A percentile compares a stretch with the other conserved stretches of the same genome.
Conservation (phyloP, 164 flowering plant genomes). For the Stephania cephalantha region DNA sequence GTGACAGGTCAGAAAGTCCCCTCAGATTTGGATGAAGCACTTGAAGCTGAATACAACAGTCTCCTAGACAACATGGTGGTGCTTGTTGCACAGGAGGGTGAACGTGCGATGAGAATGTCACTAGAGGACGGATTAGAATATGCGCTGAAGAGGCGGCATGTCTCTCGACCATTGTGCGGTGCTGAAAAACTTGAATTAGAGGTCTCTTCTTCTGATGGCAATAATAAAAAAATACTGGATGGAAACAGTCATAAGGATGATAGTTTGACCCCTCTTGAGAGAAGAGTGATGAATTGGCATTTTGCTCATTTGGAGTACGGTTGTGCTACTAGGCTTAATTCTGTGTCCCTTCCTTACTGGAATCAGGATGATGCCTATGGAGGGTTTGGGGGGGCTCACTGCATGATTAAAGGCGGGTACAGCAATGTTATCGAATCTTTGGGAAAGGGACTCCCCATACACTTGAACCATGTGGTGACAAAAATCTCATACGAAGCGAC, state of each 20-base stretch:
- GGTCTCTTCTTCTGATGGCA: conserved; percentile 19
- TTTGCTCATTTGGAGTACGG: conserved; percentile 96
- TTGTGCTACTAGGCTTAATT: conserved; percentile 92
- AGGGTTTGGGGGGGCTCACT: conserved; percentile 99
- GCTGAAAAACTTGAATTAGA: conserved; percentile 16
- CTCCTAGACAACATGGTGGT: conserved; percentile 92
- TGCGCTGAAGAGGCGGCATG: conserved; percentile 68
- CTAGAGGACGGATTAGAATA: conserved; percentile 95
- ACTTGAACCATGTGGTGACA: conserved; percentile 73
- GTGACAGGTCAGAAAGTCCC: conserved; percentile 84
- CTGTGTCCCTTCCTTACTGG: conserved; percentile 97
- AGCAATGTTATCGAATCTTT: conserved; percentile 81
- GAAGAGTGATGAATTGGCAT: conserved; percentile 99
- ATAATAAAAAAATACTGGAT: conserved; percentile 15
- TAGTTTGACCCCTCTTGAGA: conserved; percentile 75
- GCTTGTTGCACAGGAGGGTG: conserved; percentile 85
- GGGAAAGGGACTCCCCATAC: conserved; percentile 58
- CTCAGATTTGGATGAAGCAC: conserved; percentile 76
- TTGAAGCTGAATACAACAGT: conserved; percentile 90
- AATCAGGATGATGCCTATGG: conserved; percentile 98
- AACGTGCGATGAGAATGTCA: conserved; percentile 81
- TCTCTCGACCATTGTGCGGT: conserved; percentile 27
- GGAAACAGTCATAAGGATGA: conserved; percentile 28
- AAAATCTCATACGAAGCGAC: conserved; percentile 41
- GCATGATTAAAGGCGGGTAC: conserved; percentile 99